A percentile compares a stretch with the other conserved stretches of the same genome.
Evolutionary conservation across 768 basidiomycete genomes (phyloP).

Genomic region (Chlorophyllum brunneum): DNA sequence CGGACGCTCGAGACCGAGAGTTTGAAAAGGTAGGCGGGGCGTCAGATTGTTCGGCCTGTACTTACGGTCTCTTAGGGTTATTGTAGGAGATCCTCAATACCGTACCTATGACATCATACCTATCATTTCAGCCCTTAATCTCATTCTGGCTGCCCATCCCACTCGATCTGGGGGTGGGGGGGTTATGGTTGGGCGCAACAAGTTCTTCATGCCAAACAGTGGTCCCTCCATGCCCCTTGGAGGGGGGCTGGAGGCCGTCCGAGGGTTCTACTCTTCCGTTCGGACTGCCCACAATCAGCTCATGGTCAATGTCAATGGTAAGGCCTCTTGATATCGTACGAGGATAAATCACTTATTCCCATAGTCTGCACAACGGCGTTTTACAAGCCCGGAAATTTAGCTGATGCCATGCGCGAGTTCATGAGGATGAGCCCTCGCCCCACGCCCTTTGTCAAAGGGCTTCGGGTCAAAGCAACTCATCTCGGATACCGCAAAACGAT

Average conservation of each 20-base stretch:
- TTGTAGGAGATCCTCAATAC: slow-evolving; percentile 51
- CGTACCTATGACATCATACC: slow-evolving; percentile 56
- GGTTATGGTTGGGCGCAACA: slow-evolving; percentile 61
- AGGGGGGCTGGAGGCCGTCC: slow-evolving; percentile 51
- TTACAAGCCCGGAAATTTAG: slow-evolving; percentile 61
- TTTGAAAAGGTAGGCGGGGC: slow-evolving; percentile 28
- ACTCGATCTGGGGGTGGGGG: slow-evolving; percentile 51
- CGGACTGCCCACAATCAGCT: slow-evolving; percentile 52
- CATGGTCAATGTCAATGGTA: slow-evolving; percentile 64
- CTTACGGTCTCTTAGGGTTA: slow-evolving; percentile 38
- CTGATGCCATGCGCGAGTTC: slow-evolving; percentile 56
- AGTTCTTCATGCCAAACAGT: slow-evolving; percentile 56
- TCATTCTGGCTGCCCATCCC: slow-evolving; percentile 56
- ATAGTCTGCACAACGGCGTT: slow-evolving; percentile 58
- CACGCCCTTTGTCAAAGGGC: slow-evolving; percentile 59
- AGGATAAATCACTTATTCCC: neutral
- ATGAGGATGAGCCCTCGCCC: slow-evolving; percentile 46
- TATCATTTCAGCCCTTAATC: slow-evolving; percentile 58
- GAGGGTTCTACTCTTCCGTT: slow-evolving; percentile 59
- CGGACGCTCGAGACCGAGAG: slow-evolving; percentile 51
- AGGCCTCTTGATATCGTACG: slow-evolving; percentile 27
- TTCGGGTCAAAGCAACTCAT: slow-evolving; percentile 64
- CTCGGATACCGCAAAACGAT: slow-evolving; percentile 75
- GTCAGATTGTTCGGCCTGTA: neutral
- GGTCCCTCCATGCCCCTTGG: slow-evolving; percentile 51